Evolutionary conservation across 306 rosid species (phyloP), one percentile per base, ranked within the genome.

Genomic region (Quercus suber): DNA sequence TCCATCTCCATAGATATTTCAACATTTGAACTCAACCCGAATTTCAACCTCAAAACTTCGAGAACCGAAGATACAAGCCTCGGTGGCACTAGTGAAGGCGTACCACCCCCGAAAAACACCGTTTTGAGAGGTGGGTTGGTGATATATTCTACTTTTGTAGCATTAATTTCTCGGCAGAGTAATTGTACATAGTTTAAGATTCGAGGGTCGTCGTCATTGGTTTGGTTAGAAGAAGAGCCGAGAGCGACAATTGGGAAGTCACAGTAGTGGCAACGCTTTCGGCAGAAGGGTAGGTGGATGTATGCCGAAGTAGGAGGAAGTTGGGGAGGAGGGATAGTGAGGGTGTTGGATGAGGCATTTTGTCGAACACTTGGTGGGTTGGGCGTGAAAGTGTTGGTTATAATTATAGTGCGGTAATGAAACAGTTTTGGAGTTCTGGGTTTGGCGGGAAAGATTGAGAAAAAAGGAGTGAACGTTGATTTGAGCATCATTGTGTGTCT

Each of bases 1-100:
- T 95, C 98, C 99, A 95, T 91, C 67, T 95, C 98, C 90, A 95
- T 92, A 3, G 99, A 95, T 59, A 91, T 84, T 82, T 95, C 97
- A 52, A 88, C 89, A 83, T 75, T 79, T 81, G 71, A 82, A 53
- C 77, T 72, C 89, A 95, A 30, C 75, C 94, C 97, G 33, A 93
- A 91, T 69, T 89, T 91, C 51, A 4, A 31, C 52, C 78, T 73
- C 88, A 95, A 55, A 4, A 85, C 76, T 43, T 93, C 92, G 79
- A 95, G 75, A 43, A 95, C 82, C 49, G 74, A 43, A 0, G 90
- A 79, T 59, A 95, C 94, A 78, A 93, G 81, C 85, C 75, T 84
- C 0, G 99, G 94, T 10, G 98, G 97, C 58, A 93, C 96, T 12
- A 95, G 88, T 55, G 99, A 90, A 8, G 98, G 99, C 5, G 98